phyloP scores from a whole-genome alignment of 768 basidiomycete genomes.

The Suillus americanus region DNA sequence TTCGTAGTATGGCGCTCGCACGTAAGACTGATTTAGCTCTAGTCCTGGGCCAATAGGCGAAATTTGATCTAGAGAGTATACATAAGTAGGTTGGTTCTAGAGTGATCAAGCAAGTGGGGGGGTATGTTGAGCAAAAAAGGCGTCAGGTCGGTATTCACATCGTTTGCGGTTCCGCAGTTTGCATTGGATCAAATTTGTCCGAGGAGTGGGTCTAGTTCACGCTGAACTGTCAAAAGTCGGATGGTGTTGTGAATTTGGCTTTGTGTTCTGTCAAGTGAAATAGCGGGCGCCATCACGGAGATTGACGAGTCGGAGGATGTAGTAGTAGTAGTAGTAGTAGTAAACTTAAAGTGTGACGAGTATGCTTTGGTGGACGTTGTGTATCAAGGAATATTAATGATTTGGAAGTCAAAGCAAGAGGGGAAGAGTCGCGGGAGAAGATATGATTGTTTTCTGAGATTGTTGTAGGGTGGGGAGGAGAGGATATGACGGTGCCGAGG shows the following conservation, averaged over 20 bases:
- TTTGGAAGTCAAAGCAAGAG: neutral
- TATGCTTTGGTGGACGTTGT: too few relatives aligned
- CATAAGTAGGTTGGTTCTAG: neutral
- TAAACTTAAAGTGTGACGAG: neutral
- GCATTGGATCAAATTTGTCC: neutral
- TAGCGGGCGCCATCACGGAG: neutral
- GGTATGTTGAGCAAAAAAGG: neutral
- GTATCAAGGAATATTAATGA: neutral
- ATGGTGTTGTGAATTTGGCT: neutral
- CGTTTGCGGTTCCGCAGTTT: neutral
- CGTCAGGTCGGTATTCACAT: neutral
- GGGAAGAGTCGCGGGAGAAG: slow-evolving; percentile 2
- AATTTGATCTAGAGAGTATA: neutral
- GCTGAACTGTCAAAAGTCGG: neutral
- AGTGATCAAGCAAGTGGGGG: neutral
- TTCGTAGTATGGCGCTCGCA: neutral
- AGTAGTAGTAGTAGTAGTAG: too few relatives aligned
- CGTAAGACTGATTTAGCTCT: slow-evolving; percentile 4
- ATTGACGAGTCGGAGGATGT: neutral
- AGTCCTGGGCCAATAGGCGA: neutral
- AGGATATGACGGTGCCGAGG: slow-evolving; percentile 2
- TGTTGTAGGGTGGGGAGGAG: neutral
- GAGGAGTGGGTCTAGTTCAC: neutral
- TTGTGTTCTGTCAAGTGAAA: slow-evolving; percentile 6
- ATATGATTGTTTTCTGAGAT: neutral